phyloP scores from a whole-genome alignment of 192 early-diverging fungal genomes.

The Podila epicladia region DNA sequence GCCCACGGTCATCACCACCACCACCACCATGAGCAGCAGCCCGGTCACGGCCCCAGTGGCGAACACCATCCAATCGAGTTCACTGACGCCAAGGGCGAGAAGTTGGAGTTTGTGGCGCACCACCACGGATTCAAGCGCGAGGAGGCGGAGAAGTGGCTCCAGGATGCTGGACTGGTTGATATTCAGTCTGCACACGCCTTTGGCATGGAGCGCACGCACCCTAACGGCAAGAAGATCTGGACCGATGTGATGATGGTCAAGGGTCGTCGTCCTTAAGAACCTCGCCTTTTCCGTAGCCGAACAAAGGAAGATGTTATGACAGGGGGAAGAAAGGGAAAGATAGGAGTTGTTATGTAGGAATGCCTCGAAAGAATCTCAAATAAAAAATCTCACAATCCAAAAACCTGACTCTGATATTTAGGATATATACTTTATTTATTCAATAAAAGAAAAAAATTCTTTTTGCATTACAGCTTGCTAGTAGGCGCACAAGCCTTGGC shows the following conservation, averaged over 20 bases:
- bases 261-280: slow-evolving; percentile 24
- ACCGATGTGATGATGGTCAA: slow-evolving; percentile 27
- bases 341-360: neutral
- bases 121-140: slow-evolving; percentile 21
- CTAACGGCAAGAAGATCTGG: slow-evolving; percentile 14
- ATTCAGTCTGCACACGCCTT: slow-evolving; percentile 5
- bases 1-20: neutral
- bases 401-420: too few relatives aligned
- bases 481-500: slow-evolving; percentile 43
- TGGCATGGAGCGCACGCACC: slow-evolving; percentile 2
- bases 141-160: slow-evolving; percentile 2
- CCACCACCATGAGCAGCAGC: neutral
- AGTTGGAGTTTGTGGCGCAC: slow-evolving; percentile 28
- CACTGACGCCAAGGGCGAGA: slow-evolving; percentile 22
- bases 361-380: too few relatives aligned
- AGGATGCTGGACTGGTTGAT: slow-evolving; percentile 34
- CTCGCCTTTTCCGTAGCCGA: neutral
- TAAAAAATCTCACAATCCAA: too few relatives aligned
- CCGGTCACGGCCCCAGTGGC: neutral
- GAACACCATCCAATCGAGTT: neutral
- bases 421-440: neutral
- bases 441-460: too few relatives aligned
- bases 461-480: slow-evolving; percentile 26
- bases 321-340: too few relatives aligned
- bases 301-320: neutral